A percentile compares a stretch with the other conserved stretches of the same genome.
These are phyloP conservation scores for Monocercomonoides exilis DNA, from an alignment of 78 protist genomes.

Conservation along the genomic window DNA sequence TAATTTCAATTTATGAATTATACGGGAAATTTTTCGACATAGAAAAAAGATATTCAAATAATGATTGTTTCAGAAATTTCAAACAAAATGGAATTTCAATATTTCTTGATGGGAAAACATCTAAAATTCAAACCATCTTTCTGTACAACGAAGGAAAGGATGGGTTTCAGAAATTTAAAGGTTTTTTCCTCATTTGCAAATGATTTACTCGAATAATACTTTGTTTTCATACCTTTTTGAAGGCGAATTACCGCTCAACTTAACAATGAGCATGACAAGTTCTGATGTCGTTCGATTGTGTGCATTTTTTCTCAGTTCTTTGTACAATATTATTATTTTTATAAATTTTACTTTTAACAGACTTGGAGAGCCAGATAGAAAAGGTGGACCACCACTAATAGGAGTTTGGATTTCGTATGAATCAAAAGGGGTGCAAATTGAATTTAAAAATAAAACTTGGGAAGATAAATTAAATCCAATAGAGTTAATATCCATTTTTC, in stretches of 20 bases:
- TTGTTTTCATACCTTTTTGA: not conserved
- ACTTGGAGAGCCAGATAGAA: not conserved
- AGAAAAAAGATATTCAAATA: too few species aligned
- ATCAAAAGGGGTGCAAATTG: not conserved
- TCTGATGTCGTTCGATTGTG: not conserved
- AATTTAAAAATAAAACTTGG: not conserved
- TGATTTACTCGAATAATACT: too few species aligned
- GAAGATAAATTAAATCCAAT: not conserved
- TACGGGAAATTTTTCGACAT: too few species aligned
- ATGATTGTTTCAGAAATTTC: too few species aligned
- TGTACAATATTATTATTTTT: too few species aligned
- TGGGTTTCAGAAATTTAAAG: not conserved
- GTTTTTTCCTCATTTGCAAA: not conserved
- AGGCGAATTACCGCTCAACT: not conserved
- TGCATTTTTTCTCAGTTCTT: not conserved
- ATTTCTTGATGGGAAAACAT: not conserved
- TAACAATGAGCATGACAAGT: not conserved
- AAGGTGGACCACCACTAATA: not conserved
- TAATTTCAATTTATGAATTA: too few species aligned
- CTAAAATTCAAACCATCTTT: not conserved
- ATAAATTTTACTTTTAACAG: not conserved
- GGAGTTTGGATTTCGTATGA: not conserved
- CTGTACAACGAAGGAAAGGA: not conserved
- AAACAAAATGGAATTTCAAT: not conserved
- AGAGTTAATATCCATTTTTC: not conserved